phyloP scores from a whole-genome alignment of 2,329 filamentous ascomycete species.

The Epichloe coenophiala region DNA sequence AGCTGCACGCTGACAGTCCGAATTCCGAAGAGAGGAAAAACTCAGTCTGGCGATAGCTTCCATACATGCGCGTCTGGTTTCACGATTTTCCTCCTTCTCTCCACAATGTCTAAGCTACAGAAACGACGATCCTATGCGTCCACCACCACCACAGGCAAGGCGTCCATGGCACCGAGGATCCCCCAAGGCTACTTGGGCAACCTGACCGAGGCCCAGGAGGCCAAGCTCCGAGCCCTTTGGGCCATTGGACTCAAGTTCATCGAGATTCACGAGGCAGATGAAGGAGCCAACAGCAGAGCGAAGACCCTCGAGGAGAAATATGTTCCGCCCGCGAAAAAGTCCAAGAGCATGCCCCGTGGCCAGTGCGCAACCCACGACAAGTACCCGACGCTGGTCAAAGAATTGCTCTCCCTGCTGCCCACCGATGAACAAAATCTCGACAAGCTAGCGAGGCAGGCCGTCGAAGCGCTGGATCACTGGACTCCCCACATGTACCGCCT shows the following conservation, averaged over 20 bases:
- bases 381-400: constrained; percentile 16
- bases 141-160: not conserved
- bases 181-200: constrained; percentile 35
- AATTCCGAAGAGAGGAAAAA: no score
- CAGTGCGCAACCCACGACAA: constrained; percentile 46
- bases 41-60: no score
- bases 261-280: constrained; percentile 31
- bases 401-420: constrained; percentile 22
- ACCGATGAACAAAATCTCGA: constrained; percentile 66
- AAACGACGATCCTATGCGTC: no score
- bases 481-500: constrained; percentile 60
- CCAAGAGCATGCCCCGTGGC: constrained; percentile 45
- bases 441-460: constrained; percentile 67
- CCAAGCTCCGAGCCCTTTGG: constrained; percentile 76
- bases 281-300: constrained; percentile 11
- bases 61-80: no score
- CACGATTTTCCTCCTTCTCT: no score
- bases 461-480: constrained; percentile 59
- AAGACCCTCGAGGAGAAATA: constrained; percentile 19
- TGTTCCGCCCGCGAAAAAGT: constrained; percentile 15
- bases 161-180: not conserved
- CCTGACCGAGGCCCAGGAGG: constrained; percentile 67
- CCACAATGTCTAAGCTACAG: no score
- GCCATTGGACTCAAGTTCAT: constrained; percentile 56
- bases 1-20: no score